Evolutionary conservation across 2,329 filamentous ascomycete species (phyloP).

Genomic region (Triangularia verruculosa): DNA sequence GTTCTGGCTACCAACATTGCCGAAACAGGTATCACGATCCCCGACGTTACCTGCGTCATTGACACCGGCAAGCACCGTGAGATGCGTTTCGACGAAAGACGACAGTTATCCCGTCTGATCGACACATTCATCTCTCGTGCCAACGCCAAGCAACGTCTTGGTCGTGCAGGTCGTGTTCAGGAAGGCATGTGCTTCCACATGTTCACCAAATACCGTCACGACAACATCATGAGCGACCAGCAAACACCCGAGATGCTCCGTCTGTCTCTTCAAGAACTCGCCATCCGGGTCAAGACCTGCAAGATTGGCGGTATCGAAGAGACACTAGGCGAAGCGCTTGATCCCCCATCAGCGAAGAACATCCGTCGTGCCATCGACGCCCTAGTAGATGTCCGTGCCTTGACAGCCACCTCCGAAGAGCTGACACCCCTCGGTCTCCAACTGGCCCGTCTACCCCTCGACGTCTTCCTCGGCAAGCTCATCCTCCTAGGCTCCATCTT

Average conservation of each 20-base stretch:
- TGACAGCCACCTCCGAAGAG: constrained; percentile 73
- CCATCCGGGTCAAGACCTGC: constrained; percentile 96
- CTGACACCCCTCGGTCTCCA: constrained; percentile 84
- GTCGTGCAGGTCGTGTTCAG: constrained; percentile 92
- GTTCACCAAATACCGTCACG: constrained; percentile 86
- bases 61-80: constrained; percentile 97
- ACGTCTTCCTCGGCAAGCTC: constrained; percentile 92
- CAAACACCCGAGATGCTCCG: constrained; percentile 96
- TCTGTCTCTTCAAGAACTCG: constrained; percentile 87
- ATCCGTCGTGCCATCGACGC: constrained; percentile 91
- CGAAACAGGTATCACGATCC: constrained; percentile 97
- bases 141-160: constrained; percentile 91
- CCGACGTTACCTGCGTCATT: constrained; percentile 94
- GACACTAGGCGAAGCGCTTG: constrained; percentile 81
- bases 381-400: constrained; percentile 84
- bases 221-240: constrained; percentile 80
- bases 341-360: constrained; percentile 87
- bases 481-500: constrained; percentile 84
- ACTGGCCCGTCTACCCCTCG: constrained; percentile 82
- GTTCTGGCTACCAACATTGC: constrained; percentile 97
- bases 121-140: constrained; percentile 95
- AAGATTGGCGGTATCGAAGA: constrained; percentile 91
- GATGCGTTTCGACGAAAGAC: constrained; percentile 92
- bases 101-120: constrained; percentile 84
- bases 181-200: constrained; percentile 93